Evolutionary conservation across 306 rosid genomes (phyloP), one percentile per base, ranked within the genome.

Genomic region (Arachis hypogaea): DNA sequence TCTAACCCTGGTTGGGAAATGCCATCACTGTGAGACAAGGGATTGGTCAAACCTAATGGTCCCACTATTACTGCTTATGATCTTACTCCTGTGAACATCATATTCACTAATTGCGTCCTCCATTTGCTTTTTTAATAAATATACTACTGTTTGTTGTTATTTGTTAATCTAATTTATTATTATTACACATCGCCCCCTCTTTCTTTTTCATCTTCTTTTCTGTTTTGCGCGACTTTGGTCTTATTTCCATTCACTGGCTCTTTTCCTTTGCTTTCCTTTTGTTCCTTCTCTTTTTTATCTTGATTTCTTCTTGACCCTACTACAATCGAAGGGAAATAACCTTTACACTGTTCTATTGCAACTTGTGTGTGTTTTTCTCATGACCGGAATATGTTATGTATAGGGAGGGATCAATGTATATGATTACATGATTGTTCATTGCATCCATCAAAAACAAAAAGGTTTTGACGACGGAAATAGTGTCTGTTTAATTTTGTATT

Each of bases 1-100:
- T 68, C 84, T 85, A 85, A 85, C 86, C 86, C 76, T 80, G 85
- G 79, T 82, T 80, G 49, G 63, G 58, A 33, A 68, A 68, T 62
- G n/a, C 14, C 18, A 50, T 59, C 50, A 44, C 58, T n/a, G 28
- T 14, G 41, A 36, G 33, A 77, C 18, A 64, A 40, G 29, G 9
- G 49, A 50, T 83, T 80, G 90, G 87, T 86, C 90, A 86, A 86
- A 83, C 29, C 14, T 63, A 77, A 80, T 77, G 90, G 82, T 40
- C 86, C 90, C 78, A 72, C 77, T 14, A 47, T 69, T 69, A 4
- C 74, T 78, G 61, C 82, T 78, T 72, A 47, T 77, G 60, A 81
- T 86, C 85, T 72, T 68, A 86, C 87, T 86, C 65, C 80, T 59
- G 60, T 71, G 68, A n/a, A 44, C 84, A 80, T 86, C 90, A 80